Evolutionary conservation across 2,329 filamentous ascomycete species (phyloP).

Genomic region (Aureobasidium sp.): DNA sequence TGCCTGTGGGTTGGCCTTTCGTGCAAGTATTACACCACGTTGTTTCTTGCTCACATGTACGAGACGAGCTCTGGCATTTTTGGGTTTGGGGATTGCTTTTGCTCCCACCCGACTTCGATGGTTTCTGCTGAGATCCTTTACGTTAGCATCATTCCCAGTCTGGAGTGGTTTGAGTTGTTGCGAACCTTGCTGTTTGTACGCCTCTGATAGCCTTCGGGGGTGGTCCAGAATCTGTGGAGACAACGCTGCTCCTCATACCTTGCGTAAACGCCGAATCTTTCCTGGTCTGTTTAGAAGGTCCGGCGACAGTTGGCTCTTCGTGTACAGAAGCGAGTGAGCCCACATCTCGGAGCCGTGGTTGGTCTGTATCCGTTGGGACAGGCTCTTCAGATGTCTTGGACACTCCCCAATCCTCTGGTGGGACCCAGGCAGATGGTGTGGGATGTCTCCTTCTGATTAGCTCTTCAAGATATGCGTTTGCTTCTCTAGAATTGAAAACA

Average conservation of each 20-base stretch:
- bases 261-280: background rate
- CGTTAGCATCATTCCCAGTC: background rate
- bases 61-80: background rate
- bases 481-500: background rate
- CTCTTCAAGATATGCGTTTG: background rate
- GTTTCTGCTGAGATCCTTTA: background rate
- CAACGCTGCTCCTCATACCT: background rate
- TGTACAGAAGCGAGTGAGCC: background rate
- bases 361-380: background rate
- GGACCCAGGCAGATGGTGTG: background rate
- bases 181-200: background rate
- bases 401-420: background rate
- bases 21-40: background rate
- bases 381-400: background rate
- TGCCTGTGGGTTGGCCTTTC: background rate
- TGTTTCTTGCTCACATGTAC: background rate
- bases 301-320: background rate
- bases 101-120: background rate
- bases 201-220: background rate
- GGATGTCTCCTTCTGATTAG: background rate
- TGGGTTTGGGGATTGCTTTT: background rate
- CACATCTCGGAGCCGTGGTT: background rate
- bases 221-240: background rate
- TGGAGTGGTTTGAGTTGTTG: background rate
- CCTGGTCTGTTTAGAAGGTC: background rate